Evolutionary conservation across 164 flowering plant genomes (phyloP), one percentile per base, ranked within the genome.

Genomic region (Tinospora cordifolia): DNA sequence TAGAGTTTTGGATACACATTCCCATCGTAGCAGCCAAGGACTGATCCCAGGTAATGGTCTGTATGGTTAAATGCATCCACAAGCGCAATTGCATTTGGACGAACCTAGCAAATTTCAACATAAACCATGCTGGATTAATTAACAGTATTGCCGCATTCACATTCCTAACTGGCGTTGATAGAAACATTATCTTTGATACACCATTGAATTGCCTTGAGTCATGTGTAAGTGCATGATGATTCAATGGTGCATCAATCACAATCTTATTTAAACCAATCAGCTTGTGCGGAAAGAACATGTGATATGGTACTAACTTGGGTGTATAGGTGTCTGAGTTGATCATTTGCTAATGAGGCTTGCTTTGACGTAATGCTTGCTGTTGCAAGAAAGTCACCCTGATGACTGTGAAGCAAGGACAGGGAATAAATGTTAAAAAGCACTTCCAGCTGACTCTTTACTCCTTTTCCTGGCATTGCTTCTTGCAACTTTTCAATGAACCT

Each of bases 41-140:
- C 73, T 0, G 99, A 95, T 49, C 92, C 87, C 2, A 95, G 93
- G 79, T 13, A 95, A 85, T 95, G 98, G 78, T 95, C 98, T 0
- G 98, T 95, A 83, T 95, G 90, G 81, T 88, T 88, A 67, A 90
- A 95, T 24, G 98, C 83, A 81, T 95, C 99, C 39, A 95, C 99
- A 30, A 95, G 90, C 11, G 96, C 85, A 72, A 95, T 73, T 0
- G 90, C 99, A 83, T 95, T 95, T 3, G 98, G 99, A 34, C 99
- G 98, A 64, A 80, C 86, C 99, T 94, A 59, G 3, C 36, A 30
- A 30, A 30, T 30, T n/a, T n/a, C n/a, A n/a, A n/a, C n/a, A n/a
- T n/a, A n/a, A n/a, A n/a, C n/a, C n/a, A n/a, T n/a, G n/a, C n/a
- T n/a, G n/a, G n/a, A n/a, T n/a, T n/a, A n/a, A n/a, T n/a, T n/a